Evolutionary conservation across 441 rosid genomes (phyloP).

Genomic region (Arabidopsis hybrid): DNA sequence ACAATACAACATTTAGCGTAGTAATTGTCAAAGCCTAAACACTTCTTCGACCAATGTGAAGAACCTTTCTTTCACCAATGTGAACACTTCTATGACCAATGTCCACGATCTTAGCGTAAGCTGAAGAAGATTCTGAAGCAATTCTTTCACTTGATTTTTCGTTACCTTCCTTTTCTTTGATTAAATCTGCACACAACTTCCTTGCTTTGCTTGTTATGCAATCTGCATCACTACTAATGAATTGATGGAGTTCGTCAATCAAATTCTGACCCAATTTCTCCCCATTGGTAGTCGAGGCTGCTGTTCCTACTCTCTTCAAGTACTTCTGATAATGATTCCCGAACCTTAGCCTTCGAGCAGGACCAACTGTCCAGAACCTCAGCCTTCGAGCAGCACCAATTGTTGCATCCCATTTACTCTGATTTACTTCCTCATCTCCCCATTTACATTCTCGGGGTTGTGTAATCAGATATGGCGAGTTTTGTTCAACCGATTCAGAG

Average conservation of each 20-base stretch:
- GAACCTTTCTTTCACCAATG: not conserved
- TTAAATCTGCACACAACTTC: conserved; percentile 68
- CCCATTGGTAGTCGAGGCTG: conserved; percentile 10
- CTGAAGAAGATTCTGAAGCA: conserved; percentile 28
- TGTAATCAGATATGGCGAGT: conserved; percentile 24
- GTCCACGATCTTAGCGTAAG: conserved; percentile 14
- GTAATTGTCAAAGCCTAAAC: conserved; percentile 8
- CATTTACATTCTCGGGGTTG: conserved; percentile 23
- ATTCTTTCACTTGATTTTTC: conserved; percentile 19
- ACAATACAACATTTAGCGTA: not conserved
- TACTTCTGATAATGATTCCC: conserved; percentile 4
- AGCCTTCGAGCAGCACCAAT: conserved; percentile 22
- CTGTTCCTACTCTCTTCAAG: not conserved
- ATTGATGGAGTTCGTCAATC: not conserved
- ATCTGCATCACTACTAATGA: not conserved
- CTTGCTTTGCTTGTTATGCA: conserved; percentile 11
- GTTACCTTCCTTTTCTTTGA: conserved; percentile 57
- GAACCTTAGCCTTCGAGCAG: conserved; percentile 33
- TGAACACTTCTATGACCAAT: conserved; percentile 1
- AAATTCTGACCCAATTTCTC: conserved; percentile 15
- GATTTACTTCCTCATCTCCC: conserved; percentile 24
- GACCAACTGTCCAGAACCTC: conserved; percentile 7
- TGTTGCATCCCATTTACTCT: conserved; percentile 1
- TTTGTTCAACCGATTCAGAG: conserved; percentile 14
- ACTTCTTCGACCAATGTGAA: not conserved